Base-by-base conservation (phyloP, 2,329 filamentous ascomycete genomes). In the Xylaria digitata region DNA sequence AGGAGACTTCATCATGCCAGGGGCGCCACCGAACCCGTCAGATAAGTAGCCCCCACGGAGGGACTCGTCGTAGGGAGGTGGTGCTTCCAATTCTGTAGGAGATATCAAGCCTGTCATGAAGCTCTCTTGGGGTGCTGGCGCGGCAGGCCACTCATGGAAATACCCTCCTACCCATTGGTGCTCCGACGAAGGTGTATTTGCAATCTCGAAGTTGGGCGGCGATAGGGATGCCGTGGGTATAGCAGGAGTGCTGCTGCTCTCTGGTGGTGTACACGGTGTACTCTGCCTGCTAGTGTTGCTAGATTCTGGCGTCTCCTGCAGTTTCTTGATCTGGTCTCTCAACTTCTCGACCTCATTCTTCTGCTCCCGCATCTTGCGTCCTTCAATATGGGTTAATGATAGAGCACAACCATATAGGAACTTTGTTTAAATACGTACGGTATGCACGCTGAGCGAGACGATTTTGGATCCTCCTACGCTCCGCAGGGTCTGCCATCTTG, bases 301-400 rank as follows among this genome's bases (percentile, higher is more conserved):
- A 23, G 66, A 70, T 26, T 71, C 71, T 6, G 71, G 72, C 15
- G 65, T 68, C 42, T 72, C 72, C 42, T 73, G 72, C 17, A 73
- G 61, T 48, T 70, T 69, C 60, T 72, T 70, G 63, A 73, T 70
- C 61, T 73, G 70, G 17, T 72, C 69, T 62, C 71, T 70, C 50
- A 73, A 40, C 58, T 72, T 73, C 65, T 73, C 72, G 42, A 73
- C 72, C 58, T 73, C 72, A 40, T 72, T 73, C 65, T 72, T 73
- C 54, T 72, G 66, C 52, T 73, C 70, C 50, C 71, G 62, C 72
- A 73, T 71, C 65, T 73, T 73, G 52, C 72, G 72, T 55, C 72
- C 72, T 73, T 54, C 3, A 11, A 8, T 6, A 15, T 32, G 26
- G 23, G 65, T 70, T 67, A 68, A 37, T 54, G 42, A 53, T 32